Percentiles rank a stretch among this genome's conserved stretches.
These are phyloP conservation scores for Beauveria bassiana DNA, from an alignment of 2,329 filamentous ascomycete genomes.

Conservation along the genomic window DNA sequence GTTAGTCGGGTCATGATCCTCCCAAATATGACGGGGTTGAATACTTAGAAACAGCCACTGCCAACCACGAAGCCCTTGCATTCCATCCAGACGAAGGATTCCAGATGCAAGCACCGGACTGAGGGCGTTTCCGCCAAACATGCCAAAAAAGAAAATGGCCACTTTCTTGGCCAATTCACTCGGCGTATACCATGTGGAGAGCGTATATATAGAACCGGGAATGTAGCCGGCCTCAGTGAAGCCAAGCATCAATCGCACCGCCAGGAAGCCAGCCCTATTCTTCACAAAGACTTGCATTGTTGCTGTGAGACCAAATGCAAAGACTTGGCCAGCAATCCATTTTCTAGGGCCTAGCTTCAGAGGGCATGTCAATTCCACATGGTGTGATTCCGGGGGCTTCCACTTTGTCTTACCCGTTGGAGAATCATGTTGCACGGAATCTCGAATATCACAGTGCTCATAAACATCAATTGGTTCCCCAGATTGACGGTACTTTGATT, in stretches of 20 bases:
- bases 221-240: constrained; percentile 45
- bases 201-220: constrained; percentile 41
- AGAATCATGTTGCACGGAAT: constrained; percentile 44
- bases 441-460: constrained; percentile 41
- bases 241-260: constrained; percentile 36
- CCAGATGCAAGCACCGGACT: constrained; percentile 41
- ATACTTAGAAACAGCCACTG: constrained; percentile 43
- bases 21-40: not conserved
- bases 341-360: constrained; percentile 35
- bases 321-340: constrained; percentile 42
- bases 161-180: constrained; percentile 38
- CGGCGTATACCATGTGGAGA: constrained; percentile 43
- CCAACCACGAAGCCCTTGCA: constrained; percentile 36
- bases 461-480: constrained; percentile 46
- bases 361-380: not conserved
- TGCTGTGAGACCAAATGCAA: constrained; percentile 39
- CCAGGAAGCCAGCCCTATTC: constrained; percentile 36
- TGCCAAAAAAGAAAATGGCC: constrained; percentile 45
- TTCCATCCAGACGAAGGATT: constrained; percentile 36
- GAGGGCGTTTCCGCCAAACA: constrained; percentile 43
- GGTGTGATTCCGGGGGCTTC: not conserved
- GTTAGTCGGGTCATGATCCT: not conserved
- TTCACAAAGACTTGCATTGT: constrained; percentile 35
- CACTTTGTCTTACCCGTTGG: constrained; percentile 18
- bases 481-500: constrained; percentile 41